Conservation (phyloP, 1,284 basidiomycete genomes). For the Boletus holoroseus region DNA sequence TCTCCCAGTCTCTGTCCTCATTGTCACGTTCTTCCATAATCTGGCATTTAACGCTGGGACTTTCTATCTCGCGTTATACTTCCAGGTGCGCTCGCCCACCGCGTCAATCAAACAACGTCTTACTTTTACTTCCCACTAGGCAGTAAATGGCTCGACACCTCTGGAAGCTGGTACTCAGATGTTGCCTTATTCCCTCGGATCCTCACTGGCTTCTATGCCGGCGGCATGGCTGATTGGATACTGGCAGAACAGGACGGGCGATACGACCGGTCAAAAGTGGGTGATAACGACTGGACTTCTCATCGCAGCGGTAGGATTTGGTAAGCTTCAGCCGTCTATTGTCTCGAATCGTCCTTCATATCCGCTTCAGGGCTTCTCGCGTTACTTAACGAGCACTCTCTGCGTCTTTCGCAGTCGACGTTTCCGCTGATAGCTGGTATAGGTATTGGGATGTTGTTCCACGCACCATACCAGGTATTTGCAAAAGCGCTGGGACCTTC, state of each 20-base stretch:
- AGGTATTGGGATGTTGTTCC: constrained; percentile 75
- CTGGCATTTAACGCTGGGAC: constrained; percentile 76
- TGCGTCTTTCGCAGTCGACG: constrained; percentile 40
- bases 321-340: constrained; percentile 43
- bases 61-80: constrained; percentile 75
- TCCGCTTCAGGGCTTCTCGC: constrained; percentile 54
- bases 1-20: constrained; percentile 53
- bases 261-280: constrained; percentile 59
- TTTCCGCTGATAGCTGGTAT: constrained; percentile 68
- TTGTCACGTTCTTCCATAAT: constrained; percentile 71
- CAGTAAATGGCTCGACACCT: constrained; percentile 59
- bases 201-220: constrained; percentile 74
- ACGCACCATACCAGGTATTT: constrained; percentile 76
- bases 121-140: constrained; percentile 37
- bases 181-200: constrained; percentile 75
- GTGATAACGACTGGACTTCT: constrained; percentile 58
- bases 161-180: constrained; percentile 64
- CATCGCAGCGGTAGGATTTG: constrained; percentile 64
- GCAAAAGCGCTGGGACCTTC: constrained; percentile 54
- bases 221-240: constrained; percentile 70
- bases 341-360: constrained; percentile 10
- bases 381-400: constrained; percentile 50
- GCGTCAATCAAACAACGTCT: constrained; percentile 6
- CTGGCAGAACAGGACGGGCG: constrained; percentile 50
- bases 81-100: constrained; percentile 49